Conservation (phyloP, 176 grass and related monocot species). For the Saccharum officinarum region DNA sequence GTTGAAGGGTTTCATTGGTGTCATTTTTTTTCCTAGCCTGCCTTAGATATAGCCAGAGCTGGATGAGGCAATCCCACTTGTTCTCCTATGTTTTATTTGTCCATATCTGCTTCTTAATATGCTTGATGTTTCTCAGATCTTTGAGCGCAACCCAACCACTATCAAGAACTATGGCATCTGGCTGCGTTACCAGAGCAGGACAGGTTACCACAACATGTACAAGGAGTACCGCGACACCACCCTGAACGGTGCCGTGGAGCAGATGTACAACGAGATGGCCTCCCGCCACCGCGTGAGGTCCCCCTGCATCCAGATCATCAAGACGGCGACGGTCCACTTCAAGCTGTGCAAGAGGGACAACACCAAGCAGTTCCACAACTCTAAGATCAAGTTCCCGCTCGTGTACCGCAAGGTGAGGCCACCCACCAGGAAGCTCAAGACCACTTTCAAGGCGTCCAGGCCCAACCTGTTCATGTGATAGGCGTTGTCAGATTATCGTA, state of each 20-base stretch:
- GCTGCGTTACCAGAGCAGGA: slow-evolving; percentile 89
- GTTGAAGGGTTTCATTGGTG: neutral
- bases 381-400: slow-evolving; percentile 71
- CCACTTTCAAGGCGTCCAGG: slow-evolving; percentile 88
- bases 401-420: slow-evolving; percentile 86
- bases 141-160: slow-evolving; percentile 80
- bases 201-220: slow-evolving; percentile 98
- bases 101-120: neutral
- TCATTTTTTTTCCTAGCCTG: neutral
- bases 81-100: neutral
- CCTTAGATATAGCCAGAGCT: neutral
- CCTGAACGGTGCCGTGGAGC: slow-evolving; percentile 75
- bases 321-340: slow-evolving; percentile 73
- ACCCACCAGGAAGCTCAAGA: slow-evolving; percentile 79
- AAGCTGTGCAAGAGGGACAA: slow-evolving; percentile 97
- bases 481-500: neutral
- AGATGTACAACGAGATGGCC: slow-evolving; percentile 95
- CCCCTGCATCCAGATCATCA: slow-evolving; percentile 94
- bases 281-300: slow-evolving; percentile 81
- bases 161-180: slow-evolving; percentile 98
- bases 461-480: slow-evolving; percentile 87
- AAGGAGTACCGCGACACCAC: slow-evolving; percentile 95
- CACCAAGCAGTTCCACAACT: slow-evolving; percentile 91
- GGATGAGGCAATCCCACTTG: neutral
- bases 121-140: slow-evolving; percentile 49